Conservation (phyloP, 2,329 filamentous ascomycete species). For the Cercospora beticola region DNA sequence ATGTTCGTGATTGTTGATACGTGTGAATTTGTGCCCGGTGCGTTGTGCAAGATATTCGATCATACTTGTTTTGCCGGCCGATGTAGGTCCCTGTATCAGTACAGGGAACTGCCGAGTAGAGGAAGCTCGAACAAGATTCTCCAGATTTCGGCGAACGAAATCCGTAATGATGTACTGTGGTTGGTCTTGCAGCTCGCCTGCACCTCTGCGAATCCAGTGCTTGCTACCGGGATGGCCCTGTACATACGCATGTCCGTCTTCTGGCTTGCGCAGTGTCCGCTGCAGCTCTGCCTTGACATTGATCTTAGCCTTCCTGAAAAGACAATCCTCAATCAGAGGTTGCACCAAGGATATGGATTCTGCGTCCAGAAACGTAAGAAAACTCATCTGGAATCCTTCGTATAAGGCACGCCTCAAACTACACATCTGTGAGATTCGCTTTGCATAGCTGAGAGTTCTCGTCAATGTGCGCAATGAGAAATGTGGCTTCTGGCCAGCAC, state of each 20-base stretch:
- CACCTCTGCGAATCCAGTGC: slow-evolving; percentile 77
- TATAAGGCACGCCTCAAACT: slow-evolving; percentile 82
- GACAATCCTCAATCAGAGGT: slow-evolving; percentile 75
- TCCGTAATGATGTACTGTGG: slow-evolving; percentile 94
- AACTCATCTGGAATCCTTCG: slow-evolving; percentile 98
- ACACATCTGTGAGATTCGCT: slow-evolving; percentile 79
- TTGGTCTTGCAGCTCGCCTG: slow-evolving; percentile 65
- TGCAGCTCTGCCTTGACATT: slow-evolving; percentile 72
- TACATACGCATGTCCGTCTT: slow-evolving; percentile 74
- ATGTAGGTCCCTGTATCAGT: slow-evolving; percentile 93
- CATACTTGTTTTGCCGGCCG: slow-evolving; percentile 98
- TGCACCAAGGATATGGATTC: slow-evolving; percentile 76
- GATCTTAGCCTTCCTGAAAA: slow-evolving; percentile 65
- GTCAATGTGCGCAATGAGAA: slow-evolving; percentile 95
- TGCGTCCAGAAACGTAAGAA: slow-evolving; percentile 81
- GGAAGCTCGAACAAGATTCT: slow-evolving; percentile 90
- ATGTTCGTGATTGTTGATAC: slow-evolving; percentile 99
- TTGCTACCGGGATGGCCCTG: slow-evolving; percentile 46
- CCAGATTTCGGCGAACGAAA: slow-evolving; percentile 89
- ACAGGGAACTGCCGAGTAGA: slow-evolving; percentile 92
- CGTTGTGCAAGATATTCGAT: slow-evolving; percentile 97
- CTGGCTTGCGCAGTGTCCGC: slow-evolving; percentile 73
- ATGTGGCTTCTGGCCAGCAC: slow-evolving; percentile 91
- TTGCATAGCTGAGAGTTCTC: slow-evolving; percentile 82
- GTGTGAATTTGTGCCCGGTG: slow-evolving; percentile 93